Evolutionary conservation across 768 basidiomycete species (phyloP), one percentile per base, ranked within the genome.

Genomic region (Mrakia blollopis): DNA sequence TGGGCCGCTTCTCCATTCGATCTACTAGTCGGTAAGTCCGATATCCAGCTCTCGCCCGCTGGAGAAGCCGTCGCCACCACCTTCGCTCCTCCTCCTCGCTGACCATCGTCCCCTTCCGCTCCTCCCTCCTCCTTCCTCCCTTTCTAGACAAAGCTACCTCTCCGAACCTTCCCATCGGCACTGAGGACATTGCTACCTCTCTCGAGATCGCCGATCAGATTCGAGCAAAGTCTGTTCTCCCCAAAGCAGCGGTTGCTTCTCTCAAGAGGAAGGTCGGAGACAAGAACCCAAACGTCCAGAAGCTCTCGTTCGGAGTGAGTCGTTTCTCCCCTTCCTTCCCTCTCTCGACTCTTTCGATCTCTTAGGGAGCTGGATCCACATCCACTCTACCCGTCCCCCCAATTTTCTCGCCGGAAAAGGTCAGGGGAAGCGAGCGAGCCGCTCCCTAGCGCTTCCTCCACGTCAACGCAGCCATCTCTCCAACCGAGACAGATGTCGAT

Each of bases 151-250:
- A 92, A 85, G 92, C 92, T n/a, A 97, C 94, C 23, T 94, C 93
- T 5, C 93, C 94, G 83, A 86, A 93, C 35, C 85, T 93, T 73
- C 92, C 94, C 54, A 87, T 89, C 67, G 91, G 91, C 37, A 85
- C 89, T 72, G 93, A 95, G 83, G 93, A 98, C 83, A 94, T 98
- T 54, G 93, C 94, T 13, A 91, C 91, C 81, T 77, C 80, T 21
- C 91, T 99, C 77, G 94, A 98, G 83, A 93, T 98, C 86, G 94
- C 93, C 80, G 97, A 99, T 85, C 91, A 95, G 84, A 94, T 99
- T 82, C 89, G 94, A 73, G 93, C 93, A 9, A 95, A 96, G 86
- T 89, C 91, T 60, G 90, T 91, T 0, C 88, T 88, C 25, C 90
- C 95, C 25, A 91, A 91, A 84, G 89, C 91, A 78, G 91, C 96